phyloP scores from a whole-genome alignment of 2,329 filamentous ascomycete genomes.

The Davidsoniella virescens region DNA sequence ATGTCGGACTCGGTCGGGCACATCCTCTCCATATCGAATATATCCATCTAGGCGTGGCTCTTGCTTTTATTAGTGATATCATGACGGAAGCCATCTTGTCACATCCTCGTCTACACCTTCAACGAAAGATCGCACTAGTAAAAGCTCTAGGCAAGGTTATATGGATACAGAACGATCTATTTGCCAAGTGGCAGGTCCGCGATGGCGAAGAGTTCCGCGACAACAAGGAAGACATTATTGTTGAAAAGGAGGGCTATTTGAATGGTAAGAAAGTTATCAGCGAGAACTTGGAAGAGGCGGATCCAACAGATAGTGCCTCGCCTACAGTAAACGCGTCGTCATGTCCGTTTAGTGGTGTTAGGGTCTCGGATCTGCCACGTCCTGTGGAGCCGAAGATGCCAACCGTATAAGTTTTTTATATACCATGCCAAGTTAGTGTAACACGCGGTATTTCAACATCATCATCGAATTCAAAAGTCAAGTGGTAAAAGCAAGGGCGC shows the following conservation, averaged over 20 bases:
- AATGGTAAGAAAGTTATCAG: slow-evolving; percentile 44
- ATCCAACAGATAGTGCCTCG: slow-evolving; percentile 26
- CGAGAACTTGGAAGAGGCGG: slow-evolving; percentile 22
- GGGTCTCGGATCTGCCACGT: slow-evolving; percentile 20
- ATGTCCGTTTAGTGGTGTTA: slow-evolving; percentile 29
- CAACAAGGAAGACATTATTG: slow-evolving; percentile 29
- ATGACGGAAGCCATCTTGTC: slow-evolving; percentile 61
- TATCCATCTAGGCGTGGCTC: slow-evolving; percentile 55
- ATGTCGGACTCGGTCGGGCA: slow-evolving; percentile 56
- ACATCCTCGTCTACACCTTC: slow-evolving; percentile 48
- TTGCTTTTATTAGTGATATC: slow-evolving; percentile 63
- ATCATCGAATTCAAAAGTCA: too few species aligned
- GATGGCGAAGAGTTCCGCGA: slow-evolving; percentile 46
- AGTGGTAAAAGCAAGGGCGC: too few species aligned
- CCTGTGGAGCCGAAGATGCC: slow-evolving; percentile 23
- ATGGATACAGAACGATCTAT: slow-evolving; percentile 78
- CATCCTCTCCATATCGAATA: slow-evolving; percentile 68
- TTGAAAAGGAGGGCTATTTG: slow-evolving; percentile 48
- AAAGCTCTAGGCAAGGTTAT: slow-evolving; percentile 68
- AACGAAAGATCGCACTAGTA: slow-evolving; percentile 55
- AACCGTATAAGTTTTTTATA: neutral
- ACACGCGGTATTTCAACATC: too few species aligned
- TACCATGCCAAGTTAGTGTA: neutral
- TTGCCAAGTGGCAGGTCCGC: slow-evolving; percentile 63
- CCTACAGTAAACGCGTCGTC: slow-evolving; percentile 31